phyloP scores from a whole-genome alignment of 2,329 filamentous ascomycete genomes.

The Sclerotinia trifoliorum region DNA sequence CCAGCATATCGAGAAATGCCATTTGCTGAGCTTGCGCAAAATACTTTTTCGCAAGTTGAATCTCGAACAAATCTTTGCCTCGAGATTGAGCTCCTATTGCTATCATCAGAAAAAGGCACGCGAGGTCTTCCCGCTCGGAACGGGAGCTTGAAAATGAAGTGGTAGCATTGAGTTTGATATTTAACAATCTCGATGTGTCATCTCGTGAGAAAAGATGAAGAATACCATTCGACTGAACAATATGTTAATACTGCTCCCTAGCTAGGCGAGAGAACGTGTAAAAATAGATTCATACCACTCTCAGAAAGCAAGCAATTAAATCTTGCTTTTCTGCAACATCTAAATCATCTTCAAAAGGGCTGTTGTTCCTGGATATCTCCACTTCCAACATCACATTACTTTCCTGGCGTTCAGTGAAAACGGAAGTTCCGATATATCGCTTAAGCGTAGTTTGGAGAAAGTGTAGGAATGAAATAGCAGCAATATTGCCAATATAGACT shows the following conservation, averaged over 20 bases:
- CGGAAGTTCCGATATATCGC: slow-evolving; percentile 25
- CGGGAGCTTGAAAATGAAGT: not conserved
- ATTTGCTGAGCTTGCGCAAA: slow-evolving; percentile 15
- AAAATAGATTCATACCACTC: not conserved
- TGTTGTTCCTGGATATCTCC: slow-evolving; percentile 14
- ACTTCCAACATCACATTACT: slow-evolving; percentile 14
- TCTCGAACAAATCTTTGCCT: not conserved
- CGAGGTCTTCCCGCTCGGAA: slow-evolving; percentile 8
- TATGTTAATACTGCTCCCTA: not conserved
- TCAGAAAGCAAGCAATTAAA: slow-evolving; percentile 8
- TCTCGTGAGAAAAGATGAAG: slow-evolving; percentile 7
- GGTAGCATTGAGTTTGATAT: slow-evolving; percentile 1
- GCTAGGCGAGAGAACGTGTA: not conserved
- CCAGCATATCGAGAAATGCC: slow-evolving; percentile 11
- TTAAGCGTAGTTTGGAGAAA: slow-evolving; percentile 24
- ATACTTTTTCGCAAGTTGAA: slow-evolving; percentile 11
- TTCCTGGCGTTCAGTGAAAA: slow-evolving; percentile 22
- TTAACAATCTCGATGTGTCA: slow-evolving; percentile 11
- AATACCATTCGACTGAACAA: slow-evolving; percentile 7
- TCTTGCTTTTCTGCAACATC: slow-evolving; percentile 4
- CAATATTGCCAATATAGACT: slow-evolving; percentile 28
- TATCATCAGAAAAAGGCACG: slow-evolving; percentile 14
- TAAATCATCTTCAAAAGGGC: slow-evolving; percentile 12
- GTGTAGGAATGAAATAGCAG: slow-evolving; percentile 26
- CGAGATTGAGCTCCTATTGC: slow-evolving; percentile 18